Conservation (phyloP, 1,284 basidiomycete species). For the Psilocybe mexicana region DNA sequence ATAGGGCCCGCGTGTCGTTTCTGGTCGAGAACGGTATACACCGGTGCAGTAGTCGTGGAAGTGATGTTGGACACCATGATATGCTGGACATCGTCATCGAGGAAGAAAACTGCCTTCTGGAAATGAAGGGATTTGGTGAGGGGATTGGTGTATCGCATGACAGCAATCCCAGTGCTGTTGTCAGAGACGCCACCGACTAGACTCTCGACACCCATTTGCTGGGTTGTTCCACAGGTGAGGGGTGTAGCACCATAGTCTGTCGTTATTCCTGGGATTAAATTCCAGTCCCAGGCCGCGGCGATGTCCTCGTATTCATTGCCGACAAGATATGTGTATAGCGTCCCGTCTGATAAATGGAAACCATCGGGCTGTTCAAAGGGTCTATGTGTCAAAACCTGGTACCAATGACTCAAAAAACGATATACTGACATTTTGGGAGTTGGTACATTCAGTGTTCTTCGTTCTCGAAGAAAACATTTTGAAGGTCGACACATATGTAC, state of each 20-base stretch:
- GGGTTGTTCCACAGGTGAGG: slow-evolving; percentile 44
- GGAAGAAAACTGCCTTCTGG: slow-evolving; percentile 75
- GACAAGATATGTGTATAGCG: slow-evolving; percentile 59
- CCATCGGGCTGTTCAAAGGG: slow-evolving; percentile 51
- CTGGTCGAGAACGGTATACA: slow-evolving; percentile 69
- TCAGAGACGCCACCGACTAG: slow-evolving; percentile 69
- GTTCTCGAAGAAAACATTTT: slow-evolving; percentile 69
- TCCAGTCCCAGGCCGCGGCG: slow-evolving; percentile 69
- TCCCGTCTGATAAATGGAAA: slow-evolving; percentile 69
- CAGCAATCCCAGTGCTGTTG: slow-evolving; percentile 52
- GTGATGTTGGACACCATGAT: slow-evolving; percentile 57
- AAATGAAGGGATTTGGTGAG: slow-evolving; percentile 53
- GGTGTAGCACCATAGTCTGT: slow-evolving; percentile 56
- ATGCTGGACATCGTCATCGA: slow-evolving; percentile 60
- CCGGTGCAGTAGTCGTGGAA: slow-evolving; percentile 44
- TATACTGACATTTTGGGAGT: slow-evolving; percentile 53
- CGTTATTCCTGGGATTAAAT: slow-evolving; percentile 69
- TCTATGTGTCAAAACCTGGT: not conserved
- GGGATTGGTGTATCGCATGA: slow-evolving; percentile 67
- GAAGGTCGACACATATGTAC: slow-evolving; percentile 57
- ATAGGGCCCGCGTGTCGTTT: slow-evolving; percentile 45
- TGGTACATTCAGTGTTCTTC: slow-evolving; percentile 64
- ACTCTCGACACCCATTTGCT: slow-evolving; percentile 44
- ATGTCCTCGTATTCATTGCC: slow-evolving; percentile 66
- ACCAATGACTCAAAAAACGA: not conserved